A percentile compares a stretch with the other conserved stretches of the same genome.
phyloP scores from a whole-genome alignment of 305 asterid species.

The Andrographis paniculata region DNA sequence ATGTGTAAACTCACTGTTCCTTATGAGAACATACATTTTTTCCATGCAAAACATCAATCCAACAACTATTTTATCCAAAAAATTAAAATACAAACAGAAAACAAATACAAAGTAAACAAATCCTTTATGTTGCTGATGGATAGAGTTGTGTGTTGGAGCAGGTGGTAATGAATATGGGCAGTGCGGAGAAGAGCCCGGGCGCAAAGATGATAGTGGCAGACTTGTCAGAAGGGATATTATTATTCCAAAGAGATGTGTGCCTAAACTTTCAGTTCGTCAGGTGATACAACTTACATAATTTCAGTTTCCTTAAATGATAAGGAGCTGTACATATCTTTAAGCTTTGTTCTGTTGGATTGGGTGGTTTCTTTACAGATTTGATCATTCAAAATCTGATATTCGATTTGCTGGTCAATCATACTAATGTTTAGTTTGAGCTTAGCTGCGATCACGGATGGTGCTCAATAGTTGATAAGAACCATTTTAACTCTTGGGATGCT shows the following conservation, averaged over 20 bases:
- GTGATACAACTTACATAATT: slow-evolving; percentile 28
- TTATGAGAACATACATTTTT: no score
- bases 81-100: no score
- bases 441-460: no score
- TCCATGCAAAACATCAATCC: no score
- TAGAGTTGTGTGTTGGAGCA: slow-evolving; percentile 26
- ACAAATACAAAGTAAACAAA: no score
- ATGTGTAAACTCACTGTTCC: no score
- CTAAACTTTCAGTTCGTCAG: slow-evolving; percentile 91
- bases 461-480: no score
- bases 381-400: no score
- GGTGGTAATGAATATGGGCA: slow-evolving; percentile 99
- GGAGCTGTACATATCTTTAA: slow-evolving; percentile 9
- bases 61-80: no score
- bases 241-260: slow-evolving; percentile 84
- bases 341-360: not conserved
- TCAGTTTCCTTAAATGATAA: not conserved
- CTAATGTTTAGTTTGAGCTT: slow-evolving; percentile 3
- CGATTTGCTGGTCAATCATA: no score
- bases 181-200: slow-evolving; percentile 99
- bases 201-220: slow-evolving; percentile 77
- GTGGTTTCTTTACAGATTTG: not conserved
- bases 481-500: no score
- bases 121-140: slow-evolving; percentile 16
- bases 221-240: slow-evolving; percentile 90